phyloP scores from a whole-genome alignment of 2,329 filamentous ascomycete species.

The Pseudogymnoascus sp. region DNA sequence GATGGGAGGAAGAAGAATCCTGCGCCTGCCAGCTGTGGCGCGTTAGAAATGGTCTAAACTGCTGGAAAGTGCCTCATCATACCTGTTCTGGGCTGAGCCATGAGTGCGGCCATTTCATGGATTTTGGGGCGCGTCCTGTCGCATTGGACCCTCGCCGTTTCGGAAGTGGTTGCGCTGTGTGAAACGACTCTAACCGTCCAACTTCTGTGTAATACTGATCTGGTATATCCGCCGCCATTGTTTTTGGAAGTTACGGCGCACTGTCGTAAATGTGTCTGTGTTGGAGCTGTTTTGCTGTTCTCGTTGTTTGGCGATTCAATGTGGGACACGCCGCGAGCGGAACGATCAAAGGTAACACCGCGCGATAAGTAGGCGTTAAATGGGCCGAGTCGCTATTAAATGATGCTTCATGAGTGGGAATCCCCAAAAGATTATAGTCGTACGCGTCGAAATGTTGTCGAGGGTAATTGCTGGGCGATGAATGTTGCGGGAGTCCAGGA shows the following conservation, averaged over 20 bases:
- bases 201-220: conserved; percentile 57
- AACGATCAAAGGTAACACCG: neutral
- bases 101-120: conserved; percentile 70
- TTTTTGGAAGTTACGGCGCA: neutral
- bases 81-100: conserved; percentile 58
- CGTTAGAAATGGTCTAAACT: conserved; percentile 14
- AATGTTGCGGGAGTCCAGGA: conserved; percentile 3
- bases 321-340: neutral
- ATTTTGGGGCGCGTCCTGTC: conserved; percentile 49
- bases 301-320: conserved; percentile 4
- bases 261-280: neutral
- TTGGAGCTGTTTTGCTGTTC: neutral
- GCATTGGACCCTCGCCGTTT: conserved; percentile 65
- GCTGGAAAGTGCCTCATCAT: conserved; percentile 14
- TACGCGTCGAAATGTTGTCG: neutral
- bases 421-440: neutral
- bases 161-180: conserved; percentile 50
- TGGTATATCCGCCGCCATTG: conserved; percentile 28
- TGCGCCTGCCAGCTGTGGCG: conserved; percentile 68
- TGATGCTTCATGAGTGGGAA: neutral
- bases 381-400: neutral
- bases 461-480: neutral
- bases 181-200: conserved; percentile 74
- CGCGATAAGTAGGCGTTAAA: neutral
- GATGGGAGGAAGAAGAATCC: conserved; percentile 86